Evolutionary conservation across 2,329 filamentous ascomycete genomes (phyloP).

Genomic region (Pseudofabraea citricarpa): DNA sequence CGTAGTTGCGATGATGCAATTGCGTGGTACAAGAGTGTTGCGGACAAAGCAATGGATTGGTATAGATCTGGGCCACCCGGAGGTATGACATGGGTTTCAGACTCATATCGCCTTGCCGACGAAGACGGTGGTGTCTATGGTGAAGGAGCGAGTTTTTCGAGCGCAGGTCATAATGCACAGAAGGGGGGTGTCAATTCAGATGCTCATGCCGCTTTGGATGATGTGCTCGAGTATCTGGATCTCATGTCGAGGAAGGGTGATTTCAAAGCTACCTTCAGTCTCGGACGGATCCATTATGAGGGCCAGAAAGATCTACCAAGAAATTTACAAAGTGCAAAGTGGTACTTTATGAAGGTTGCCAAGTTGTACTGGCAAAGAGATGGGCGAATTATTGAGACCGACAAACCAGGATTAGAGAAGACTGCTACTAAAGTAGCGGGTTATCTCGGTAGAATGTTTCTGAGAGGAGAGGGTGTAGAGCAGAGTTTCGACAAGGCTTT

Average conservation of each 20-base stretch:
- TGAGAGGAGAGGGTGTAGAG: constrained; percentile 65
- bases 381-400: constrained; percentile 52
- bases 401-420: constrained; percentile 55
- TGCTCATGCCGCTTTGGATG: constrained; percentile 80
- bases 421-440: constrained; percentile 65
- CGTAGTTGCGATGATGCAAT: constrained; percentile 82
- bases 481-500: constrained; percentile 60
- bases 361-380: constrained; percentile 64
- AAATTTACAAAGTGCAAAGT: constrained; percentile 59
- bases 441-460: constrained; percentile 67
- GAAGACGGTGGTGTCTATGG: constrained; percentile 91
- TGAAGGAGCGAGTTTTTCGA: constrained; percentile 86
- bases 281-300: constrained; percentile 68
- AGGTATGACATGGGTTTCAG: constrained; percentile 69
- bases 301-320: constrained; percentile 56
- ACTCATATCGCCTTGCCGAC: constrained; percentile 83
- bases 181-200: constrained; percentile 70
- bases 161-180: constrained; percentile 77
- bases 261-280: constrained; percentile 61
- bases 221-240: constrained; percentile 86
- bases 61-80: constrained; percentile 87
- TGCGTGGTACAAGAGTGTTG: constrained; percentile 87
- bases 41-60: constrained; percentile 87
- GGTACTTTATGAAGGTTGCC: constrained; percentile 63
- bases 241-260: constrained; percentile 72